Evolutionary conservation across 345 rosid genomes (phyloP), one percentile per base, ranked within the genome.

Genomic region (Corymbia maculata): DNA sequence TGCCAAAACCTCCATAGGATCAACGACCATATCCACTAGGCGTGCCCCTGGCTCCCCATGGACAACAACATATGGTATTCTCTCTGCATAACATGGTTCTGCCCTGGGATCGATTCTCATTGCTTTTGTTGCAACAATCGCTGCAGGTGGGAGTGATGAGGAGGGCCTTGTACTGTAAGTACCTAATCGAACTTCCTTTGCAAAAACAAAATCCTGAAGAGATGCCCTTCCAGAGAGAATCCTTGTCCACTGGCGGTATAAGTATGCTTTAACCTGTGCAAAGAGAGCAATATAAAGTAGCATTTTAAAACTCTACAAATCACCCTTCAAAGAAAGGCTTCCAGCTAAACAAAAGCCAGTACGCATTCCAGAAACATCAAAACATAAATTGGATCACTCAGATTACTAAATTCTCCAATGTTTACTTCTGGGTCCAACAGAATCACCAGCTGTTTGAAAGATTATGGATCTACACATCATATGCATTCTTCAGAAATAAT

Each of bases 21-120:
- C 98, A 66, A 97, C 96, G 82, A 97, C 99, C 98, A 97, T 95
- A 89, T 97, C 99, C 92, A 95, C 96, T 53, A 97, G 93, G 44
- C 98, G 94, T 86, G 98, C 97, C 17, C 99, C 99, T 57, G 97
- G 99, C 92, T 95, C 97, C 30, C 99, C 98, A 88, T 98, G 98
- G 90, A 97, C 94, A 79, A 98, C 99, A 85, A 96, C 94, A 88
- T 97, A 98, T 88, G 99, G 97, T 88, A 98, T 96, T 91, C 98
- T 90, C 88, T 97, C 99, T 47, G 92, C 99, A 91, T 97, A 97
- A 86, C 96, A 92, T 64, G 99, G 99, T 88, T 96, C 98, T 91
- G 98, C 95, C 87, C 99, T 92, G 68, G 98, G 96, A 90, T 97
- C 99, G n/a, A 90, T 89, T 92, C 92, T 97, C 97, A 95, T 95